These are phyloP conservation scores for Schoenoplectus triqueter DNA, from an alignment of 202 grass and related monocot genomes.

Conservation along the genomic window DNA sequence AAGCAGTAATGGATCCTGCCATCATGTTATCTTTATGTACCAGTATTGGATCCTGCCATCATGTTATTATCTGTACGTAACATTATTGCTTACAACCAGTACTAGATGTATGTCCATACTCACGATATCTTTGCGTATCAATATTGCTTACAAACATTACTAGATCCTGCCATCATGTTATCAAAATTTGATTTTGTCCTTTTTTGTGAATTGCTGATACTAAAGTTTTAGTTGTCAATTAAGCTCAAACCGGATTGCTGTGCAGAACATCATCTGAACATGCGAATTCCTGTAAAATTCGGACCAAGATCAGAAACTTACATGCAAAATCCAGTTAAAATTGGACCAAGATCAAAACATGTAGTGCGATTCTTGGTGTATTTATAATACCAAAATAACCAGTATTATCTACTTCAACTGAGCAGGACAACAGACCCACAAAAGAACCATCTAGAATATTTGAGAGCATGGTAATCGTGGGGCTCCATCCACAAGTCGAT, in stretches of 20 bases:
- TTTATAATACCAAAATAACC: conserved; percentile 4
- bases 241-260: background rate
- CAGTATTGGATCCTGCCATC: background rate
- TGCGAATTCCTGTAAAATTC: background rate
- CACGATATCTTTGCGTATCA: conserved; percentile 1
- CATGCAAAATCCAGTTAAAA: conserved; percentile 6
- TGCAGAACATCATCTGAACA: background rate
- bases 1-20: background rate
- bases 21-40: background rate
- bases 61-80: conserved; percentile 9
- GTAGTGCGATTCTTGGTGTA: background rate
- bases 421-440: conserved; percentile 71
- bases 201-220: background rate
- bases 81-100: conserved; percentile 8
- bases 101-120: background rate
- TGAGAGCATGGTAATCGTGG: conserved; percentile 93
- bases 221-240: background rate
- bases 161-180: background rate
- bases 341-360: background rate
- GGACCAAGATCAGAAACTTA: background rate
- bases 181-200: background rate
- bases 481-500: conserved; percentile 87
- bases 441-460: conserved; percentile 83
- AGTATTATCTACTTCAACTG: conserved; percentile 26
- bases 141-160: conserved; percentile 7